Evolutionary conservation across 2,329 filamentous ascomycete species (phyloP).

Genomic region (Aplosporella prunicola): DNA sequence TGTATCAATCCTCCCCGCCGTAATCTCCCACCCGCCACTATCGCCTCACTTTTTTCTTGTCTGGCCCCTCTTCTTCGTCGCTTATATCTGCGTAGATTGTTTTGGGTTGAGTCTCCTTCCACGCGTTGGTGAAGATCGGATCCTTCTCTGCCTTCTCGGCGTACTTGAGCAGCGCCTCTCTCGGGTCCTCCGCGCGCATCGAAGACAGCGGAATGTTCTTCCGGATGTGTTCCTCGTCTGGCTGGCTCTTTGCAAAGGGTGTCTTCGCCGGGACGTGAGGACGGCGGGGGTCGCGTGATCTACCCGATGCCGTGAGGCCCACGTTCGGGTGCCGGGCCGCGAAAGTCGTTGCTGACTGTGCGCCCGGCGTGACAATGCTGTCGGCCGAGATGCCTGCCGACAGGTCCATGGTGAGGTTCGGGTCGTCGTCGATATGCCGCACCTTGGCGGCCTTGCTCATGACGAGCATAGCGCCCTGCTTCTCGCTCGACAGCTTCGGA

Average conservation of each 20-base stretch:
- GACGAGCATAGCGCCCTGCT: constrained; percentile 66
- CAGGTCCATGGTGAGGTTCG: constrained; percentile 75
- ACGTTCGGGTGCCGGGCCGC: constrained; percentile 56
- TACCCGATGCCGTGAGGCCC: constrained; percentile 69
- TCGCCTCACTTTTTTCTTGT: constrained; percentile 46
- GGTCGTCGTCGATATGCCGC: constrained; percentile 89
- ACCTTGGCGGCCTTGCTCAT: constrained; percentile 93
- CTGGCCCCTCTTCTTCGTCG: constrained; percentile 61
- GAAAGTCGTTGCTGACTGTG: constrained; percentile 35
- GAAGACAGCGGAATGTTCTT: constrained; percentile 80
- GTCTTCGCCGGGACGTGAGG: constrained; percentile 80
- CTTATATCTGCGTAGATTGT: constrained; percentile 85
- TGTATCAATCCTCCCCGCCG: no score
- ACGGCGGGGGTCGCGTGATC: constrained; percentile 66
- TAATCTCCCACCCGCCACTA: constrained; percentile 7
- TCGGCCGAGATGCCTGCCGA: constrained; percentile 75
- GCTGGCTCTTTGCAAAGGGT: constrained; percentile 82
- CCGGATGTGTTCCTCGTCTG: constrained; percentile 80
- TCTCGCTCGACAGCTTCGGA: constrained; percentile 64
- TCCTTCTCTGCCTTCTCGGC: constrained; percentile 87
- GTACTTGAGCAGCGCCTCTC: constrained; percentile 90
- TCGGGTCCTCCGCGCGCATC: constrained; percentile 93
- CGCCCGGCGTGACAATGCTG: constrained; percentile 53
- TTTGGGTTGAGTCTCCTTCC: constrained; percentile 83
- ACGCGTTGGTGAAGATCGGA: constrained; percentile 88